Percentiles rank a stretch among this genome's conserved stretches.
These are phyloP conservation scores for Apiospora pterosperma DNA, from an alignment of 2,329 filamentous ascomycete genomes.

Conservation along the genomic window DNA sequence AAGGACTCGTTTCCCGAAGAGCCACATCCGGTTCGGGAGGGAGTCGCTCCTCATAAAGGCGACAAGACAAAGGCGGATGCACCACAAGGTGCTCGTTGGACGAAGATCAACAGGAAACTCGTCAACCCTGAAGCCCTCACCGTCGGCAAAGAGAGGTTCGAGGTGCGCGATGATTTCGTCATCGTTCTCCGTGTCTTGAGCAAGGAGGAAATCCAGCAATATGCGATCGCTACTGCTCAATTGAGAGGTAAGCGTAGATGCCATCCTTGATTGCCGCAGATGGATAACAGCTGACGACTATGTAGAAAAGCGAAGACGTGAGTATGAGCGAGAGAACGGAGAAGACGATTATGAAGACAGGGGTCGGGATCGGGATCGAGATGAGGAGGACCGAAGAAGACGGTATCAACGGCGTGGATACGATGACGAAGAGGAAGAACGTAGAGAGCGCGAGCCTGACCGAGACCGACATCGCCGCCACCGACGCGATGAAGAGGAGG, in stretches of 20 bases:
- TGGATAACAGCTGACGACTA: not conserved
- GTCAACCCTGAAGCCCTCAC: constrained; percentile 88
- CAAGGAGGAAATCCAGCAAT: constrained; percentile 85
- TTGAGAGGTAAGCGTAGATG: constrained; percentile 64
- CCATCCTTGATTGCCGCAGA: constrained; percentile 6
- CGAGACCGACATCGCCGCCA: constrained; percentile 18
- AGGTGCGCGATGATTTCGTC: constrained; percentile 89
- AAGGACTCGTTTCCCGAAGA: constrained; percentile 84
- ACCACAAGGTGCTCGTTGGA: constrained; percentile 81
- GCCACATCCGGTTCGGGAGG: constrained; percentile 77
- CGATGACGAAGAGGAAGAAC: constrained; percentile 29
- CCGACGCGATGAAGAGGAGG: not conserved
- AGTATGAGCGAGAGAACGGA: constrained; percentile 31
- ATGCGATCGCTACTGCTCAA: constrained; percentile 76
- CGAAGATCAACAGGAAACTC: constrained; percentile 82
- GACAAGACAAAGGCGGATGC: constrained; percentile 71
- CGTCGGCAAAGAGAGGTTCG: constrained; percentile 84
- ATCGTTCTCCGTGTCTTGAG: constrained; percentile 86
- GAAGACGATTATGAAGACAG: constrained; percentile 16
- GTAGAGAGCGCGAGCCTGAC: constrained; percentile 17
- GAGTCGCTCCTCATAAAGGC: constrained; percentile 91
- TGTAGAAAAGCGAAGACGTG: constrained; percentile 37
- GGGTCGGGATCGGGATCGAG: constrained; percentile 23
- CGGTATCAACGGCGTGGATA: constrained; percentile 25
- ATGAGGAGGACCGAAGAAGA: constrained; percentile 28